Percentiles rank a stretch among this genome's conserved stretches.
phyloP scores from a whole-genome alignment of 345 rosid species.

The Eucalyptus paniculata region DNA sequence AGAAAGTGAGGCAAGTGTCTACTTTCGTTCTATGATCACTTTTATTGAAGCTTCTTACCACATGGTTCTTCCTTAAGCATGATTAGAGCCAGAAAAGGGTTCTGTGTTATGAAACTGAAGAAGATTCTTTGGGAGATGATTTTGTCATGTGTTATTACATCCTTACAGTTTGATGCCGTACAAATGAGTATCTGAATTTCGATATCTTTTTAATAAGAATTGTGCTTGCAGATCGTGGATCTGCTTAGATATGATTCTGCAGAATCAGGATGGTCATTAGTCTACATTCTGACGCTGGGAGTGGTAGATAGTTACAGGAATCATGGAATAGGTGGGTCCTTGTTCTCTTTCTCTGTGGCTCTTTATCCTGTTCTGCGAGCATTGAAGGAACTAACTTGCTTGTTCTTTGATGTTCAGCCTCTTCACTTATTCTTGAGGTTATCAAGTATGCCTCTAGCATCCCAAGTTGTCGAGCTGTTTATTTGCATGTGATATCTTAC shows the following conservation, averaged over 20 bases:
- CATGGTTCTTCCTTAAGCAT: not conserved
- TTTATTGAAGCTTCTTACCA: not conserved
- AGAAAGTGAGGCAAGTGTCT: constrained; percentile 63
- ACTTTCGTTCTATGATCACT: not conserved
- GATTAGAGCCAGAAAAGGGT: not conserved
- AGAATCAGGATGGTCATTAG: constrained; percentile 61
- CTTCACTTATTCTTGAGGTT: constrained; percentile 61
- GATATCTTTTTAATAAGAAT: not conserved
- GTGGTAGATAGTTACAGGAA: constrained; percentile 75
- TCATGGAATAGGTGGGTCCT: constrained; percentile 62
- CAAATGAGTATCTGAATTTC: not conserved
- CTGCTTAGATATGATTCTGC: constrained; percentile 57
- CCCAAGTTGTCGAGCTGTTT: constrained; percentile 65
- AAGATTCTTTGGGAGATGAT: not conserved
- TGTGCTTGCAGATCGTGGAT: constrained; percentile 68
- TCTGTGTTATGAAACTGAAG: not conserved
- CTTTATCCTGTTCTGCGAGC: not conserved
- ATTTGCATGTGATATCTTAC: constrained; percentile 93
- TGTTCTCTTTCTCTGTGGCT: not conserved
- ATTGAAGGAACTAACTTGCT: not conserved
- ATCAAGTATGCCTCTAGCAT: constrained; percentile 61
- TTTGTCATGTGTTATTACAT: not conserved
- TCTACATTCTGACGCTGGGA: constrained; percentile 86
- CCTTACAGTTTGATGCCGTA: not conserved
- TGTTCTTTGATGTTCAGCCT: constrained; percentile 38